Evolutionary conservation across 2,329 filamentous ascomycete genomes (phyloP).

Genomic region (Leptographium flavum): DNA sequence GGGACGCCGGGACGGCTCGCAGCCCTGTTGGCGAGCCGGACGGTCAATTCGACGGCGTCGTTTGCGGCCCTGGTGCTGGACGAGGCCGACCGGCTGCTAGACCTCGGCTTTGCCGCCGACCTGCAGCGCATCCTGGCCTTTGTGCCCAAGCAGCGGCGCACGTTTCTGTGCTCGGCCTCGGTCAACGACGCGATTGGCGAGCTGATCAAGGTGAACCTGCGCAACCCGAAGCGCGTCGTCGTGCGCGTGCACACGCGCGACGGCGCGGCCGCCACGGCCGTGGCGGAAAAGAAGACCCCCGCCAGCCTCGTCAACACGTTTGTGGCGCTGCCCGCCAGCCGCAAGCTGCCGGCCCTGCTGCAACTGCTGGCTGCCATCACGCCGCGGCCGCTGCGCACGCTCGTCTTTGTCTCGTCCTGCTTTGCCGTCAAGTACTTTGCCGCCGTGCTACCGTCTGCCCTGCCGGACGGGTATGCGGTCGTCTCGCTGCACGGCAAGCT

Average conservation of each 20-base stretch:
- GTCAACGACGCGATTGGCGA: slow-evolving; percentile 93
- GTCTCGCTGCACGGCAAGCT: slow-evolving; percentile 88
- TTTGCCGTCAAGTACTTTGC: slow-evolving; percentile 92
- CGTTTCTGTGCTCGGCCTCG: slow-evolving; percentile 86
- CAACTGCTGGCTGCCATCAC: slow-evolving; percentile 55
- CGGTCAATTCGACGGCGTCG: slow-evolving; percentile 77
- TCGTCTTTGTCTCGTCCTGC: slow-evolving; percentile 87
- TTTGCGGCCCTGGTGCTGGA: slow-evolving; percentile 91
- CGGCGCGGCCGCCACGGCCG: slow-evolving; percentile 32
- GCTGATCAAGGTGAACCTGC: slow-evolving; percentile 77
- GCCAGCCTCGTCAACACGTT: slow-evolving; percentile 90
- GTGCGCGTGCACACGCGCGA: slow-evolving; percentile 72
- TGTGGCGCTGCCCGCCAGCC: slow-evolving; percentile 55
- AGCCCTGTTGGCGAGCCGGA: slow-evolving; percentile 71
- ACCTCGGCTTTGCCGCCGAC: slow-evolving; percentile 87
- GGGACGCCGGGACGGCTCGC: slow-evolving; percentile 77
- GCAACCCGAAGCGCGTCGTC: slow-evolving; percentile 88
- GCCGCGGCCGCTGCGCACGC: slow-evolving; percentile 68
- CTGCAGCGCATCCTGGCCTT: slow-evolving; percentile 71
- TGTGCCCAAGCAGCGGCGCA: slow-evolving; percentile 83
- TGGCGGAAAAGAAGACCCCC: slow-evolving; percentile 61
- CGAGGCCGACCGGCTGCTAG: slow-evolving; percentile 83
- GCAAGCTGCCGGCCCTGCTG: slow-evolving; percentile 65
- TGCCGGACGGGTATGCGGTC: slow-evolving; percentile 54
- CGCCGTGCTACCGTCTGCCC: slow-evolving; percentile 56